These are phyloP conservation scores for Leishmania tropica DNA, from an alignment of 208 protist species.

Conservation along the genomic window DNA sequence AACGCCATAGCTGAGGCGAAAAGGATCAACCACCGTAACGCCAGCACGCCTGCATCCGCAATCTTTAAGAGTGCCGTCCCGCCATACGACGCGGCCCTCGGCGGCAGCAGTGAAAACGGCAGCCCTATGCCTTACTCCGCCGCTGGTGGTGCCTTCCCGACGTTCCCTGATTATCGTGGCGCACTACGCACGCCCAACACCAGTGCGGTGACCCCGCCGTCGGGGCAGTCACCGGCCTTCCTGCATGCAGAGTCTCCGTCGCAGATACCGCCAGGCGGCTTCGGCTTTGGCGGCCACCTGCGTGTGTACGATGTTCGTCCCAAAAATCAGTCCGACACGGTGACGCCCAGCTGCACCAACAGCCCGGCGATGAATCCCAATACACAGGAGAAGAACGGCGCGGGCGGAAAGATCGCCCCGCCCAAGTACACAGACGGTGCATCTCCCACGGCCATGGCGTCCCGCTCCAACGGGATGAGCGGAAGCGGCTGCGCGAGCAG, in stretches of 20 bases:
- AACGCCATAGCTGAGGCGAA: conserved; percentile 66
- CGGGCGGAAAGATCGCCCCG: conserved; percentile 8
- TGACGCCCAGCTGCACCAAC: conserved; percentile 24
- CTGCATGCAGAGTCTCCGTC: conserved; percentile 27
- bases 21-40: conserved; percentile 28
- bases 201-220: conserved; percentile 10
- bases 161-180: conserved; percentile 34
- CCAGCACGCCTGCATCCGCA: conserved; percentile 14
- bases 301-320: conserved; percentile 52
- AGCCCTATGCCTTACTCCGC: conserved; percentile 33
- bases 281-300: conserved; percentile 29
- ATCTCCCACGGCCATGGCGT: conserved; percentile 3
- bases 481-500: conserved; percentile 25
- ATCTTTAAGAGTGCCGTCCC: conserved; percentile 16
- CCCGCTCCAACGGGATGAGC: conserved; percentile 5
- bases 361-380: conserved; percentile 19
- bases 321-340: conserved; percentile 29
- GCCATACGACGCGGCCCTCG: conserved; percentile 19
- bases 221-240: conserved; percentile 20
- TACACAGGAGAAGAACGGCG: conserved; percentile 13
- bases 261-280: conserved; percentile 7
- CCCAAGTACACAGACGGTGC: conserved; percentile 21
- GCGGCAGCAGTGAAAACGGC: conserved; percentile 12
- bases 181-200: conserved; percentile 24
- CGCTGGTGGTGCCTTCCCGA: conserved; percentile 26